Conservation (phyloP, 2,329 filamentous ascomycete species). For the Spiromastix sp. region DNA sequence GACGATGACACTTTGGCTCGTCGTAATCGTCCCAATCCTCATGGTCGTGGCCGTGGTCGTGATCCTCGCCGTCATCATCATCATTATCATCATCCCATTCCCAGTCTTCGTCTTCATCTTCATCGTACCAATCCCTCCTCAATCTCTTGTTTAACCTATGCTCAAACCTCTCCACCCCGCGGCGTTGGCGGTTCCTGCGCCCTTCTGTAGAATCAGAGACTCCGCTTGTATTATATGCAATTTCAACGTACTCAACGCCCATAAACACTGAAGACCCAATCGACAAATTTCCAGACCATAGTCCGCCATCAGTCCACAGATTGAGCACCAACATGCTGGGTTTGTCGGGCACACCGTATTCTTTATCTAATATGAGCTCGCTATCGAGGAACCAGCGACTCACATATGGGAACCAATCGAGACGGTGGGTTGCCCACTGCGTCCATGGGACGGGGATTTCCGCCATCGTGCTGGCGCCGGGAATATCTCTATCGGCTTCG, state of each 20-base stretch:
- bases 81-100: not conserved
- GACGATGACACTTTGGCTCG: conserved; percentile 13
- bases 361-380: conserved; percentile 20
- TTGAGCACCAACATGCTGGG: conserved; percentile 31
- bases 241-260: conserved; percentile 33
- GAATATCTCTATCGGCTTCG: conserved; percentile 21
- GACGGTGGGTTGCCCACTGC: conserved; percentile 28
- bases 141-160: not conserved
- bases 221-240: conserved; percentile 25
- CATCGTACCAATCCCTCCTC: not conserved
- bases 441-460: conserved; percentile 29
- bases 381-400: conserved; percentile 30
- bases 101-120: not conserved
- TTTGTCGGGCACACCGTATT: conserved; percentile 25
- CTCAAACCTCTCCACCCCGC: not conserved
- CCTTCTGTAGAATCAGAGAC: not conserved
- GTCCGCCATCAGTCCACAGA: conserved; percentile 33
- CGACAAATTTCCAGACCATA: conserved; percentile 32
- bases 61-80: not conserved
- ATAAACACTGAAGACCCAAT: conserved; percentile 27
- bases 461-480: conserved; percentile 21
- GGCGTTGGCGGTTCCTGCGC: not conserved
- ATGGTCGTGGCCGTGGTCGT: conserved; percentile 20
- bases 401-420: conserved; percentile 28
- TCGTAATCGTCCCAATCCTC: conserved; percentile 20